Conservation (phyloP, 1,284 basidiomycete genomes). For the Laetiporus sulphureus region DNA sequence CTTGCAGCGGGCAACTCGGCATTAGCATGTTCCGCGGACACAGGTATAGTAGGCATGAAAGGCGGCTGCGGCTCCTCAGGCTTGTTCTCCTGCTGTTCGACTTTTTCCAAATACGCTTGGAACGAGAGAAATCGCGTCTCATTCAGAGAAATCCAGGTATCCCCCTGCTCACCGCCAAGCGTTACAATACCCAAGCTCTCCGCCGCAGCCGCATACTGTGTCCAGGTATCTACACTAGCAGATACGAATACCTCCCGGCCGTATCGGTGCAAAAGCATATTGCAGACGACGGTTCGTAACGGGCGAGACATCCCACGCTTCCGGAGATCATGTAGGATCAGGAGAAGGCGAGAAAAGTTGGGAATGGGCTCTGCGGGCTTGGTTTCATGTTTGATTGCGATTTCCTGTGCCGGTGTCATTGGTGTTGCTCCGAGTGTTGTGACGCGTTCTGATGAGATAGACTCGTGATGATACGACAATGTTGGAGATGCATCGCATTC, state of each 20-base stretch:
- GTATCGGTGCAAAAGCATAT: slow-evolving; percentile 28
- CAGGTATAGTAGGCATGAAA: no score
- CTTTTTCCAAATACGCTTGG: no score
- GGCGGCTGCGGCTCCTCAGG: no score
- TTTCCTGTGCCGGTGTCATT: not conserved
- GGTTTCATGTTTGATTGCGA: not conserved
- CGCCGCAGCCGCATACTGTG: slow-evolving; percentile 38
- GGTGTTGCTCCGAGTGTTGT: not conserved
- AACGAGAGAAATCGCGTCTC: no score
- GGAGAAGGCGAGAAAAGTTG: slow-evolving; percentile 11
- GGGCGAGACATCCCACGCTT: slow-evolving; percentile 27
- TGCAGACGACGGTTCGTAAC: slow-evolving; percentile 33
- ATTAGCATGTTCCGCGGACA: no score
- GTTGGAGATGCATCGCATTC: no score
- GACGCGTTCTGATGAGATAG: no score
- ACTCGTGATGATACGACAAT: no score
- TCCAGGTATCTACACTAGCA: slow-evolving; percentile 38
- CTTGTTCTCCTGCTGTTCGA: no score
- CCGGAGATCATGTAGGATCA: slow-evolving; percentile 18
- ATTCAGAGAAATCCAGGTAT: slow-evolving; percentile 43
- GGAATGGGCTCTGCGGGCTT: slow-evolving; percentile 3
- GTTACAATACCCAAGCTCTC: slow-evolving; percentile 37
- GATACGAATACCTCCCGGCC: slow-evolving; percentile 33
- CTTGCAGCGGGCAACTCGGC: no score
- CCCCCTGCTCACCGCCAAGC: slow-evolving; percentile 35